Base-by-base conservation (phyloP, 2,329 filamentous ascomycete species). In the Atkinsonella hypoxylon region DNA sequence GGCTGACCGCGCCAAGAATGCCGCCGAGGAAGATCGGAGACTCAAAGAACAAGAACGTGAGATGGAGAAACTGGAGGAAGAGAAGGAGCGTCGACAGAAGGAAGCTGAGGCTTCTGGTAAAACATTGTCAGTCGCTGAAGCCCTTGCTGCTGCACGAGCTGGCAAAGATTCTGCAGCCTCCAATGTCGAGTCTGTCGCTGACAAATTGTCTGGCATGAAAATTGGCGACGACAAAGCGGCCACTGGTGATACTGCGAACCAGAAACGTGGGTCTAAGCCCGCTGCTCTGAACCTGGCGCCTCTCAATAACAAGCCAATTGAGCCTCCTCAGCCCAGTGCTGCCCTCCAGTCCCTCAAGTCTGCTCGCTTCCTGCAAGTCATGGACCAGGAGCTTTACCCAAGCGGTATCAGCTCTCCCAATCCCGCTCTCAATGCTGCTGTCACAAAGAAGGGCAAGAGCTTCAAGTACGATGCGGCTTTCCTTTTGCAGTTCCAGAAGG, bases 381-480 rank as follows among this genome's bases (percentile, higher is more conserved):
- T 90, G 56, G 83, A 81, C 62, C 82, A 87, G 60, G 76, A 89
- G 54, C 78, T 85, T 40, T 98, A 98, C 66, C 91, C 93, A 15
- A 72, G 80, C 4, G 86, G 87, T 50, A 85, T 97, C 65, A 80
- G 78, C 54, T 95, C 90, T 26, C 93, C 93, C 8, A 97, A 96
- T 70, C 89, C 91, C 11, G 87, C 91, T 2, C 72, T 96, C 57
- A 98, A 97, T 67, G 74, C 79, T 40, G 85, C 85, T 15, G 85
- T 88, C 30, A 76, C 80, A 34, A 87, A 85, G 67, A 91, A 90
- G 72, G 82, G 81, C 54, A 85, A 82, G 67, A 84, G 82, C 41
- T 95, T 94, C 74, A 90, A 94, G 67, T 98, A 98, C 68, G 89
- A 97, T 70, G 87, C 90, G 61, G 84, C 85, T 60, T 98, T 98